phyloP scores from a whole-genome alignment of 495 filamentous ascomycete genomes.

The Aspergillus biplanus region DNA sequence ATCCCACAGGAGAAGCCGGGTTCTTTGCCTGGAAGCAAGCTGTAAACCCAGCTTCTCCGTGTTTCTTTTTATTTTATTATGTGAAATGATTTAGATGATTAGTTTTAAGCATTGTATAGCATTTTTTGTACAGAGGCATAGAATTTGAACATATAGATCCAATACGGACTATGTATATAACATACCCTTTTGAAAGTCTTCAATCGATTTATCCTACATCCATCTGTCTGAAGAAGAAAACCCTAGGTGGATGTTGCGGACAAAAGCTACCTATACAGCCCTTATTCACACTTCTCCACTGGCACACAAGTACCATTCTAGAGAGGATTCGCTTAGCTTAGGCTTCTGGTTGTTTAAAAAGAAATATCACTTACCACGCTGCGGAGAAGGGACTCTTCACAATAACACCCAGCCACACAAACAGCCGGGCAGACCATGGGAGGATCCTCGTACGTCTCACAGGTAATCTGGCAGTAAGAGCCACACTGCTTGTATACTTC shows the following conservation, averaged over 20 bases:
- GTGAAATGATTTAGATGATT: constrained; percentile 2
- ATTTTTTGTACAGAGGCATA: neutral
- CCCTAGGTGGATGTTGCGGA: no score
- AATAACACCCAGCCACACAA: neutral
- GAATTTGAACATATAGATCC: neutral
- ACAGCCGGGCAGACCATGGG: neutral
- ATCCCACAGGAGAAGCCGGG: constrained; percentile 28
- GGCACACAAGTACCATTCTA: neutral
- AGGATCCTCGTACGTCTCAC: neutral
- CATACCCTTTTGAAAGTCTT: no score
- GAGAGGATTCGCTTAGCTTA: neutral
- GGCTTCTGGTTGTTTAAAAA: neutral
- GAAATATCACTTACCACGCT: neutral
- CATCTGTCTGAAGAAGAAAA: no score
- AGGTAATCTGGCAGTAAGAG: neutral
- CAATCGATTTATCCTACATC: no score
- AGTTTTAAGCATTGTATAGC: neutral
- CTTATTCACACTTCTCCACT: neutral
- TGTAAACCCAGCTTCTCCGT: constrained; percentile 13
- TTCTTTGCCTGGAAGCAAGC: constrained; percentile 13
- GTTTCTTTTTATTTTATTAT: neutral
- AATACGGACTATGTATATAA: neutral
- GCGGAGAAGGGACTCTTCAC: neutral
- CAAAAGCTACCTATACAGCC: no score
- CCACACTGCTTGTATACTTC: neutral